Evolutionary conservation across 495 filamentous ascomycete genomes (phyloP).

Genomic region (Penicillium paxilli): DNA sequence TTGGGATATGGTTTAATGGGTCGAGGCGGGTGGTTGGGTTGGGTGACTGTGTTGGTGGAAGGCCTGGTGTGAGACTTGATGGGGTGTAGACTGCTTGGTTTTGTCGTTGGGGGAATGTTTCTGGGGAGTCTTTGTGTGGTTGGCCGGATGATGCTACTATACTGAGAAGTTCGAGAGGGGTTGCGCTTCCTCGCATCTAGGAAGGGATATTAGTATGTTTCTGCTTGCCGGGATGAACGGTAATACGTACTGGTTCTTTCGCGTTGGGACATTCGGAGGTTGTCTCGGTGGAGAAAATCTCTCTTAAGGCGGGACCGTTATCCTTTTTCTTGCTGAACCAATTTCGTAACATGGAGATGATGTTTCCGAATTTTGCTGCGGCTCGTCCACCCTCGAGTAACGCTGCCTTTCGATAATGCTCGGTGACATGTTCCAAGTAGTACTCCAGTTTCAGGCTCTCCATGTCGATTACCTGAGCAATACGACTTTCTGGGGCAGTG

Average conservation of each 20-base stretch:
- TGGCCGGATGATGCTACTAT: slow-evolving; percentile 3
- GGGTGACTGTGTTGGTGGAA: background rate
- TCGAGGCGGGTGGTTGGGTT: slow-evolving; percentile 3
- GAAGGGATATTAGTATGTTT: too few species aligned
- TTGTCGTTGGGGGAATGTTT: background rate
- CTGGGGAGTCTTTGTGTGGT: background rate
- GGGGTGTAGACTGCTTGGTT: slow-evolving; percentile 10
- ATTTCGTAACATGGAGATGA: slow-evolving; percentile 69
- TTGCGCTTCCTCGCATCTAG: slow-evolving; percentile 2
- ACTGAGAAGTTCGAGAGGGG: slow-evolving; percentile 48
- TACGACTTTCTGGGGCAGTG: slow-evolving; percentile 62
- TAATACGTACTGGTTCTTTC: slow-evolving; percentile 1
- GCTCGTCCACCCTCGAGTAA: slow-evolving; percentile 65
- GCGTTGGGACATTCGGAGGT: slow-evolving; percentile 7
- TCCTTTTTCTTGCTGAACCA: slow-evolving; percentile 64
- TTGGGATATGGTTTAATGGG: background rate
- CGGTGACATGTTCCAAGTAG: slow-evolving; percentile 67
- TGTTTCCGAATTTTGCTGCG: slow-evolving; percentile 73
- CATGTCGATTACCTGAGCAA: slow-evolving; percentile 75
- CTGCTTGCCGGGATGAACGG: too few species aligned
- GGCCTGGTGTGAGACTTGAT: slow-evolving; percentile 8
- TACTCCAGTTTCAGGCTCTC: slow-evolving; percentile 73
- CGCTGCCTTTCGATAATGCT: slow-evolving; percentile 64
- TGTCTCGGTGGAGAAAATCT: slow-evolving; percentile 23
- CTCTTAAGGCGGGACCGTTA: slow-evolving; percentile 28